These are phyloP conservation scores for Aaosphaeria arxii DNA, from an alignment of 2,329 filamentous ascomycete genomes.

Conservation along the genomic window DNA sequence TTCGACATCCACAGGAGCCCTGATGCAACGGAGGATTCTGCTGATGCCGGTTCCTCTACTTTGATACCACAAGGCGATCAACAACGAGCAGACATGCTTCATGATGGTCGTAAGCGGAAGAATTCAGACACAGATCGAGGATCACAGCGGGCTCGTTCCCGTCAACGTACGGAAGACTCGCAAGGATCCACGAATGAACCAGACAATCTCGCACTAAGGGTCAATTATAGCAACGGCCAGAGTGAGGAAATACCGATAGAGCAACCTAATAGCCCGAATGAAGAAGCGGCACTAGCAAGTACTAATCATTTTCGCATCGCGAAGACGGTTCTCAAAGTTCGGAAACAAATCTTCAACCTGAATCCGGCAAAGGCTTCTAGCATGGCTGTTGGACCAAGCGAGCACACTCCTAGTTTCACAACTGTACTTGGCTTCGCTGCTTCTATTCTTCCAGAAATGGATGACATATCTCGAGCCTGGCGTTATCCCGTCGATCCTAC, in stretches of 20 bases:
- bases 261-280: slow-evolving; percentile 30
- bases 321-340: slow-evolving; percentile 52
- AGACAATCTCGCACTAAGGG: slow-evolving; percentile 51
- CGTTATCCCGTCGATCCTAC: slow-evolving; percentile 58
- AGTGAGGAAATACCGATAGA: slow-evolving; percentile 56
- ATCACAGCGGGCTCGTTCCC: slow-evolving; percentile 41
- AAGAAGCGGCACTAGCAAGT: slow-evolving; percentile 49
- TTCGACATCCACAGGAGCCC: slow-evolving; percentile 62
- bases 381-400: slow-evolving; percentile 16
- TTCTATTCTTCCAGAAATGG: slow-evolving; percentile 53
- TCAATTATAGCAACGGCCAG: slow-evolving; percentile 60
- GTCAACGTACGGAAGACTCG: slow-evolving; percentile 47
- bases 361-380: slow-evolving; percentile 11
- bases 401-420: slow-evolving; percentile 44
- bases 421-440: slow-evolving; percentile 38
- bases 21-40: slow-evolving; percentile 48
- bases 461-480: slow-evolving; percentile 55
- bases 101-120: slow-evolving; percentile 53
- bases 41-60: background rate
- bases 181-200: slow-evolving; percentile 26
- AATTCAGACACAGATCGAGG: slow-evolving; percentile 42
- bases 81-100: slow-evolving; percentile 9
- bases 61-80: slow-evolving; percentile 6
- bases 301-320: slow-evolving; percentile 58
- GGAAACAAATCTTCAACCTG: slow-evolving; percentile 56